Conservation (phyloP, 805 yeast species). For the Candida gorgasii region DNA sequence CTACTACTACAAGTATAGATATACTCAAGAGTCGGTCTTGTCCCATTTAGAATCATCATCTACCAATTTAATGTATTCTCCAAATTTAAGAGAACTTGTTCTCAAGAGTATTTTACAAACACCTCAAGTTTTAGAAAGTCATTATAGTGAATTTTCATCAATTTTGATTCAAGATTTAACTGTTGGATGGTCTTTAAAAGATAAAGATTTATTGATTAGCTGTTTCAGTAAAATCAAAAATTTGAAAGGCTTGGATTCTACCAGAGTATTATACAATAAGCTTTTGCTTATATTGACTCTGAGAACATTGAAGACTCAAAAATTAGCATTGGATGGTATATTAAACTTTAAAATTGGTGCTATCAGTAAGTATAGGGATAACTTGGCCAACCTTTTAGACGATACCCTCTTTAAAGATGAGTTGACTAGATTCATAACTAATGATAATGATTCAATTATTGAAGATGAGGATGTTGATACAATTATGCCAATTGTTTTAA, state of each 20-base stretch:
- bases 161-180: slow-evolving; percentile 40
- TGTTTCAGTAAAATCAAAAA: slow-evolving; percentile 66
- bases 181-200: slow-evolving; percentile 47
- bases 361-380: slow-evolving; percentile 69
- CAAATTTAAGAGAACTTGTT: slow-evolving; percentile 53
- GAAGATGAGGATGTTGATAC: slow-evolving; percentile 58
- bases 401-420: slow-evolving; percentile 87
- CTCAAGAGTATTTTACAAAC: slow-evolving; percentile 56
- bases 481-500: slow-evolving; percentile 70
- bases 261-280: slow-evolving; percentile 54
- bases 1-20: slow-evolving; percentile 30
- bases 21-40: slow-evolving; percentile 36
- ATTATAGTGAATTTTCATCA: slow-evolving; percentile 58
- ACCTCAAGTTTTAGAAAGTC: slow-evolving; percentile 70
- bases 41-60: slow-evolving; percentile 34
- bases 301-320: slow-evolving; percentile 63
- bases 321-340: slow-evolving; percentile 67
- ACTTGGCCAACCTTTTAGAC: slow-evolving; percentile 72
- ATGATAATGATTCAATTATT: slow-evolving; percentile 49
- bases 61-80: slow-evolving; percentile 40
- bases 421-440: slow-evolving; percentile 60
- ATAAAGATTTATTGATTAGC: slow-evolving; percentile 58
- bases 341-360: slow-evolving; percentile 61
- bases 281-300: slow-evolving; percentile 61
- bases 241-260: slow-evolving; percentile 53